Evolutionary conservation across 148 eudicot species (phyloP).

Genomic region (Cornus kousa): DNA sequence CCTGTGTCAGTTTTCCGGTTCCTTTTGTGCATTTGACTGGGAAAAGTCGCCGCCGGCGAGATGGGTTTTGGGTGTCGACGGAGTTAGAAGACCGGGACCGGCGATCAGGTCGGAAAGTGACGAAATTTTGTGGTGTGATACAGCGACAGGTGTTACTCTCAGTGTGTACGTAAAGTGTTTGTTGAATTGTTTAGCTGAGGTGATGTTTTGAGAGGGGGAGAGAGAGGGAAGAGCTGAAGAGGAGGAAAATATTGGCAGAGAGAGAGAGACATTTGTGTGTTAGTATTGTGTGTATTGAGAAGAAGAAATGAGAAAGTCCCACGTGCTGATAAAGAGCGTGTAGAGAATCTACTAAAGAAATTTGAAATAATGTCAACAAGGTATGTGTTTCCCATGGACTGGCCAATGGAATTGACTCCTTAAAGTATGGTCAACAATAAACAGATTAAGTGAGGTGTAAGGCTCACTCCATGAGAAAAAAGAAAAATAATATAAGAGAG

Average conservation of each 20-base stretch:
- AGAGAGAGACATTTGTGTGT: neutral
- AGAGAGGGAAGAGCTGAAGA: neutral
- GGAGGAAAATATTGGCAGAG: neutral
- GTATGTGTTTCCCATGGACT: neutral
- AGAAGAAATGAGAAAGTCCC: neutral
- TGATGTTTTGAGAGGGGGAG: neutral
- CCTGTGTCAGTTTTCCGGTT: neutral
- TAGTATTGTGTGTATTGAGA: neutral
- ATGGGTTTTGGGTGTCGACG: slow-evolving; percentile 10
- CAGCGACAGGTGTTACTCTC: no score
- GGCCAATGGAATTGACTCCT: neutral
- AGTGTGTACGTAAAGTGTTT: neutral
- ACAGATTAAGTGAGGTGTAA: neutral
- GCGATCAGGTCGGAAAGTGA: slow-evolving; percentile 10
- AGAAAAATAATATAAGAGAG: no score
- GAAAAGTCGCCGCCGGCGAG: slow-evolving; percentile 4
- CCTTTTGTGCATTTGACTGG: neutral
- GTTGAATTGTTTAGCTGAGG: slow-evolving; percentile 15
- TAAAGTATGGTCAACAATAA: neutral
- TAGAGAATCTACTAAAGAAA: neutral
- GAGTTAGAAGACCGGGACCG: slow-evolving; percentile 20
- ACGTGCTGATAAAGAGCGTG: neutral
- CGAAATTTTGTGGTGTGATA: neutral
- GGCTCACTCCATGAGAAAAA: no score
- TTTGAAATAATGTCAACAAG: neutral